These are phyloP conservation scores for Zelopaecilomyces penicillatus DNA, from an alignment of 2,329 filamentous ascomycete genomes.

Conservation along the genomic window DNA sequence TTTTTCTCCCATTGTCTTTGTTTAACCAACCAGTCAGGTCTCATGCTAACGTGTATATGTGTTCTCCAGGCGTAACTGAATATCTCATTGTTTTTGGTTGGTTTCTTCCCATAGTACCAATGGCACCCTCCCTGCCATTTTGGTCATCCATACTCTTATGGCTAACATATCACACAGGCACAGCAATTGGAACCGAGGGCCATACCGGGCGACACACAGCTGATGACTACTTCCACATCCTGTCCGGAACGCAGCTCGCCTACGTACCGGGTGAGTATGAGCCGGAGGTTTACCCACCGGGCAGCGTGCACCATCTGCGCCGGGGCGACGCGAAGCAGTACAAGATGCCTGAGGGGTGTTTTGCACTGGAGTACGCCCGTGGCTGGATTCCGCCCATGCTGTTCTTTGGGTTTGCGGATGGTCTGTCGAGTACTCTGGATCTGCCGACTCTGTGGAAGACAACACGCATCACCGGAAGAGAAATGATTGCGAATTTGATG, in stretches of 20 bases:
- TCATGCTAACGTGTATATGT: slow-evolving; percentile 2
- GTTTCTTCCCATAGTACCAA: slow-evolving; percentile 1
- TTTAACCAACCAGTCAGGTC: no score
- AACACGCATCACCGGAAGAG: slow-evolving; percentile 60
- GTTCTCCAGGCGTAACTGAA: slow-evolving; percentile 59
- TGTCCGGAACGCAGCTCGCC: slow-evolving; percentile 67
- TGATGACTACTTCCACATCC: slow-evolving; percentile 92
- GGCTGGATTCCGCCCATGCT: slow-evolving; percentile 94
- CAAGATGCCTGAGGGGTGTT: slow-evolving; percentile 67
- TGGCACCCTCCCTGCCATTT: neutral
- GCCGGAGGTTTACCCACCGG: slow-evolving; percentile 61
- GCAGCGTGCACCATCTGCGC: slow-evolving; percentile 62
- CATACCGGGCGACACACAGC: slow-evolving; percentile 84
- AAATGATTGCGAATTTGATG: slow-evolving; percentile 69
- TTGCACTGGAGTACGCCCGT: slow-evolving; percentile 74
- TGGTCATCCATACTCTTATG: neutral
- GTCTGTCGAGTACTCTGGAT: slow-evolving; percentile 71
- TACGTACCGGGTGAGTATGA: slow-evolving; percentile 61
- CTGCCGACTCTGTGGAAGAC: slow-evolving; percentile 78
- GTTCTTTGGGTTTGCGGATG: slow-evolving; percentile 80
- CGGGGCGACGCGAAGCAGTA: slow-evolving; percentile 75
- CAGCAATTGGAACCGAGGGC: slow-evolving; percentile 75
- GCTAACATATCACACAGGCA: slow-evolving; percentile 31
- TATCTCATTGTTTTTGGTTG: slow-evolving; percentile 78
- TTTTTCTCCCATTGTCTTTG: slow-evolving; percentile 11